Conservation (phyloP, 2,329 filamentous ascomycete genomes). For the Polytolypa hystricis region DNA sequence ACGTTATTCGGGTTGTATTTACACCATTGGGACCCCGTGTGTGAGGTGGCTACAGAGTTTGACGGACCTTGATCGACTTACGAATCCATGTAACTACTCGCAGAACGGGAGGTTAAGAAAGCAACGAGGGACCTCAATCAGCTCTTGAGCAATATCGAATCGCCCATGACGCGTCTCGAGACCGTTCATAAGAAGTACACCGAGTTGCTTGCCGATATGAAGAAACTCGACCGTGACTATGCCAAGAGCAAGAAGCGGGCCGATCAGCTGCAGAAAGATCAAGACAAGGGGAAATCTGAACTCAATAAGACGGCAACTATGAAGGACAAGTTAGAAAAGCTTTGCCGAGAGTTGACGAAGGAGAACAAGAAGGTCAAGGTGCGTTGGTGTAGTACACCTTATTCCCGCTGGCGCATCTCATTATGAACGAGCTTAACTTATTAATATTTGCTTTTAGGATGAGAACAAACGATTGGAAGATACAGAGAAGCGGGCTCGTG, state of each 20-base stretch:
- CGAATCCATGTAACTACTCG: slow-evolving; percentile 20
- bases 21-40: slow-evolving; percentile 8
- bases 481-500: slow-evolving; percentile 68
- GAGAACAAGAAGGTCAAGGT: slow-evolving; percentile 99
- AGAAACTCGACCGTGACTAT: slow-evolving; percentile 85
- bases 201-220: slow-evolving; percentile 88
- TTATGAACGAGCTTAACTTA: too few relatives aligned
- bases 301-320: slow-evolving; percentile 80
- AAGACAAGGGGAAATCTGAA: slow-evolving; percentile 79
- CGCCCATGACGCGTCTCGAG: slow-evolving; percentile 83
- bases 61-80: too few relatives aligned
- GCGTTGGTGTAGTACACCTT: too few relatives aligned
- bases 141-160: slow-evolving; percentile 77
- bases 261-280: slow-evolving; percentile 91
- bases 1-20: slow-evolving; percentile 27
- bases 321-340: slow-evolving; percentile 93
- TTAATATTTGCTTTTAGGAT: slow-evolving; percentile 52
- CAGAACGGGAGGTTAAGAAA: slow-evolving; percentile 88
- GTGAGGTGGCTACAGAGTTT: too few relatives aligned
- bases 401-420: too few relatives aligned
- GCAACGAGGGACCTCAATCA: slow-evolving; percentile 83
- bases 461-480: slow-evolving; percentile 90
- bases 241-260: slow-evolving; percentile 92
- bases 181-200: slow-evolving; percentile 82
- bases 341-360: slow-evolving; percentile 85